A percentile compares a stretch with the other conserved stretches of the same genome.
These are phyloP conservation scores for Phytophthora melonis DNA, from an alignment of 352 stramenopile species.

Conservation along the genomic window DNA sequence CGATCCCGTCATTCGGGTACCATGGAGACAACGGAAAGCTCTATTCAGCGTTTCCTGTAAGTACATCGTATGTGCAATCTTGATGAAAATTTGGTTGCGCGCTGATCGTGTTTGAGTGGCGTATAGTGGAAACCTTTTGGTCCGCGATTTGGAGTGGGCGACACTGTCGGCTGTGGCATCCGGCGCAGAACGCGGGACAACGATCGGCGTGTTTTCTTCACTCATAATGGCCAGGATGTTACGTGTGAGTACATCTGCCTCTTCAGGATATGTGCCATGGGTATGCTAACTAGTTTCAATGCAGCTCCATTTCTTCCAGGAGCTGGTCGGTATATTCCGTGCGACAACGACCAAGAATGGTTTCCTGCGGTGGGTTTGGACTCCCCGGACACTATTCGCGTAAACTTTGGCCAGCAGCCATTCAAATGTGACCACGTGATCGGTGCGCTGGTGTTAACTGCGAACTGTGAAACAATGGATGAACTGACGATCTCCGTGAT, in stretches of 20 bases:
- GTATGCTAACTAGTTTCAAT: constrained; percentile 3
- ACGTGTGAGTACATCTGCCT: constrained; percentile 38
- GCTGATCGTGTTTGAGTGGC: constrained; percentile 2
- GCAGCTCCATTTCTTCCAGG: constrained; percentile 30
- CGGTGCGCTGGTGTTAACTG: constrained; percentile 13
- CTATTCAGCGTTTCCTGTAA: constrained; percentile 56
- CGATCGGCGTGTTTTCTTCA: constrained; percentile 72
- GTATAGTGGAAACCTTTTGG: constrained; percentile 58
- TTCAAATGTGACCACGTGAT: constrained; percentile 58
- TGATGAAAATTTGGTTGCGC: neutral
- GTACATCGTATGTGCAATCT: constrained; percentile 17
- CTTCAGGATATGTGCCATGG: neutral
- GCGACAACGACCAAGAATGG: constrained; percentile 45
- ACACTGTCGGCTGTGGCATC: constrained; percentile 80
- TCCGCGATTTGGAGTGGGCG: constrained; percentile 58
- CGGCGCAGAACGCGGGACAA: constrained; percentile 39
- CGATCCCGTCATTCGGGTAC: constrained; percentile 71
- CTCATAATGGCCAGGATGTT: constrained; percentile 64
- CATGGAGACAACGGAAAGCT: constrained; percentile 81
- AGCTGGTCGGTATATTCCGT: constrained; percentile 29
- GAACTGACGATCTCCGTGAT: neutral
- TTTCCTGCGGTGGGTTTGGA: constrained; percentile 86
- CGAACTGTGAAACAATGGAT: neutral
- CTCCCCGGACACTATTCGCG: constrained; percentile 66
- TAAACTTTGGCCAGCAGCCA: constrained; percentile 85